phyloP scores from a whole-genome alignment of 106 monocot species.

The Acorus calamus region DNA sequence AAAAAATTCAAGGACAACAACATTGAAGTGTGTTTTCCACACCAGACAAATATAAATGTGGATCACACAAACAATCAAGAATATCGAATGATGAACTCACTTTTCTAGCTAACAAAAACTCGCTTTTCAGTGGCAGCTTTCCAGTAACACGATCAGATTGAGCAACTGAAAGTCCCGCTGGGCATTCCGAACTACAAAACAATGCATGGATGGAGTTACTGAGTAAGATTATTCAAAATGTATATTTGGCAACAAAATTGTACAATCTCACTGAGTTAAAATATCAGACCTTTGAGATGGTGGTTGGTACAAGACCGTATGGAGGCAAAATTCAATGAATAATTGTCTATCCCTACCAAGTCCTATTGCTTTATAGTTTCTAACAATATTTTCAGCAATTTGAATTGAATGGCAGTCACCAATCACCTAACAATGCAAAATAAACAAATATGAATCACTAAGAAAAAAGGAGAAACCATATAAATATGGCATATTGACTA shows the following conservation, averaged over 20 bases:
- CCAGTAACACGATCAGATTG: conserved; percentile 78
- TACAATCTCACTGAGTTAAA: neutral
- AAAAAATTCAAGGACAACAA: too few relatives aligned
- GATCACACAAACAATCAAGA: too few relatives aligned
- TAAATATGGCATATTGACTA: neutral
- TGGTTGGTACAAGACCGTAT: conserved; percentile 68
- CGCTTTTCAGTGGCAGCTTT: conserved; percentile 65
- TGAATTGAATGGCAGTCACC: conserved; percentile 68
- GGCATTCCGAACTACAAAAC: conserved; percentile 41
- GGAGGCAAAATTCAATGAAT: conserved; percentile 86
- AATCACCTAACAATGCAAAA: conserved; percentile 44
- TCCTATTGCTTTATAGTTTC: conserved; percentile 39
- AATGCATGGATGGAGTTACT: neutral
- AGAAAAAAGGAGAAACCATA: neutral
- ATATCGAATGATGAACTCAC: conserved; percentile 13
- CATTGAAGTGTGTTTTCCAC: too few relatives aligned
- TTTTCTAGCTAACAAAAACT: conserved; percentile 59
- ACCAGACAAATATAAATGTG: too few relatives aligned
- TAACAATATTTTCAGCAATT: conserved; percentile 50
- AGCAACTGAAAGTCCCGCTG: conserved; percentile 63
- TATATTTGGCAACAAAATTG: neutral
- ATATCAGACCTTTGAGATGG: conserved; percentile 53
- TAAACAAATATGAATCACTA: neutral
- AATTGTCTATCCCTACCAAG: conserved; percentile 38
- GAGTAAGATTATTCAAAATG: neutral